Evolutionary conservation across 345 rosid genomes (phyloP), one percentile per base, ranked within the genome.

Genomic region (Salix dunnii): DNA sequence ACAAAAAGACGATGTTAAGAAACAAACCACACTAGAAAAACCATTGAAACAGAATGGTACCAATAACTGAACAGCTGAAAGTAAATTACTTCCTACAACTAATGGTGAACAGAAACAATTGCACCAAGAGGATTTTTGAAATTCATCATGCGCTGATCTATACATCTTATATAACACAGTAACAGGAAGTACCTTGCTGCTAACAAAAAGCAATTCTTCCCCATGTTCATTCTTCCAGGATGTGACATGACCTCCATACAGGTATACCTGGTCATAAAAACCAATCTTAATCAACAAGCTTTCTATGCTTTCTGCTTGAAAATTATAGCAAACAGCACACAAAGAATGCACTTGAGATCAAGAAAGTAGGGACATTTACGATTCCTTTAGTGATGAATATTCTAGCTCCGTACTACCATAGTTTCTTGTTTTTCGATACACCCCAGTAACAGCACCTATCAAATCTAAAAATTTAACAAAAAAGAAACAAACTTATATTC

Each of bases 161-260:
- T 23, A 43, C 9, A 63, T 20, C 28, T 64, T 36, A 67, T 2
- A 10, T 53, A 76, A 40, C 18, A 17, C 21, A 38, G 69, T 23
- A 49, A 49, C 18, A 31, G 13, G 62, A 55, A 20, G 35, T 77
- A 92, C 97, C 96, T 91, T 92, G 83, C 84, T 89, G 83, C 96
- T 92, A 70, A 91, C 85, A 80, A 89, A 83, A 81, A 92, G 91
- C 73, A 92, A 82, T 84, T 92, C 99, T 75, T 93, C 99, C 67
- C 95, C 90, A 68, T 85, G 88, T 67, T 89, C 95, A 86, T 96
- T 93, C 90, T 89, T 93, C 99, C 99, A 96, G 79, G 99, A 93
- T 36, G 98, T 96, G 72, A 96, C 97, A 43, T 93, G 98, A 72
- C 89, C 98, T 18, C 98, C 98, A 77, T 88, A 90, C 86, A 93